phyloP scores from a whole-genome alignment of 2,329 filamentous ascomycete species.

The Penicillium sp. region DNA sequence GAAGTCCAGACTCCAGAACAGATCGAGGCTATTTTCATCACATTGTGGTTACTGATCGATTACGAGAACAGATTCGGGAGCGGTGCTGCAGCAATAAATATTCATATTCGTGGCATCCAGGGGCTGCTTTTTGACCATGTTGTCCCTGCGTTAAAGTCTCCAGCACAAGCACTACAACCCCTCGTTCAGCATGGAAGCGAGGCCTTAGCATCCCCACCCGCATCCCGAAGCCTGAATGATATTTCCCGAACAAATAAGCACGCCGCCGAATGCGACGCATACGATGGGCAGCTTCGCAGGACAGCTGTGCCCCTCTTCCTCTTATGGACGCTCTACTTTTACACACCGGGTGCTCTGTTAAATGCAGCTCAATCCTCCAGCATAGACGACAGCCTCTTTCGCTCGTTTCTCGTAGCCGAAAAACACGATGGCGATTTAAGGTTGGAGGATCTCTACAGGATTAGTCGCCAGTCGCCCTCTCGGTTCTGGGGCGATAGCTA shows the following conservation, averaged over 20 bases:
- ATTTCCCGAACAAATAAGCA: not conserved
- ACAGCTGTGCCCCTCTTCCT: conserved; percentile 34
- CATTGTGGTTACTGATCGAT: conserved; percentile 36
- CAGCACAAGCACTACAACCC: not conserved
- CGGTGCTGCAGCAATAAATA: conserved; percentile 30
- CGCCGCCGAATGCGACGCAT: not conserved
- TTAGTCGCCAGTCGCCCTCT: conserved; percentile 33
- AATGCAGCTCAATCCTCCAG: conserved; percentile 22
- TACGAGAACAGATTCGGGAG: conserved; percentile 36
- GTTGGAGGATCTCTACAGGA: conserved; percentile 30
- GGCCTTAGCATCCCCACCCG: not conserved
- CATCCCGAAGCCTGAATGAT: not conserved
- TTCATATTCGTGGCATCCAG: conserved; percentile 33
- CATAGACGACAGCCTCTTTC: conserved; percentile 28
- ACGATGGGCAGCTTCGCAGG: conserved; percentile 16
- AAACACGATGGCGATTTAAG: conserved; percentile 17
- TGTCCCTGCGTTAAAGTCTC: conserved; percentile 26
- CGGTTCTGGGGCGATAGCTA: conserved; percentile 34
- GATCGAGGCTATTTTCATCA: conserved; percentile 35
- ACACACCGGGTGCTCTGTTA: conserved; percentile 30
- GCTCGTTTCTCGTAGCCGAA: conserved; percentile 28
- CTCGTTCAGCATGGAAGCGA: not conserved
- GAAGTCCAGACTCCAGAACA: conserved; percentile 30
- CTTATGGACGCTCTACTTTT: conserved; percentile 35
- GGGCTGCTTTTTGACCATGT: conserved; percentile 32